Conservation (phyloP, 177 flowering plant species). For the Vitis hybrid region DNA sequence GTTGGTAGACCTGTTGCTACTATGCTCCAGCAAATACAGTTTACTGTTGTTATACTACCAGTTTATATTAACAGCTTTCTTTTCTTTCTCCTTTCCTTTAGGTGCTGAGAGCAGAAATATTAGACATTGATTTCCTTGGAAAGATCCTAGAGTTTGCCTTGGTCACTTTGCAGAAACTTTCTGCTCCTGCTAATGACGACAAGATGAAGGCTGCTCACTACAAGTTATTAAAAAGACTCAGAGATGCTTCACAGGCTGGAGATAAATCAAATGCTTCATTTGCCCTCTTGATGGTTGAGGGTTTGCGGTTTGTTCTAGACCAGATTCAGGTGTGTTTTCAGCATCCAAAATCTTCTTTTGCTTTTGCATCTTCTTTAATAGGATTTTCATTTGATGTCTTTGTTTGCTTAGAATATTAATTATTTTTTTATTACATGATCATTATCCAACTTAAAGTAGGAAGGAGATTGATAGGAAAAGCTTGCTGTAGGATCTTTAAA, state of each 20-base stretch:
- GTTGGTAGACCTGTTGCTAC: constrained; percentile 25
- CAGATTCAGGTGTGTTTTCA: constrained; percentile 66
- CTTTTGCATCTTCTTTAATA: not conserved
- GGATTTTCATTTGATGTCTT: not conserved
- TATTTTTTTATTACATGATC: too few species aligned
- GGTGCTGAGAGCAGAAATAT: constrained; percentile 67
- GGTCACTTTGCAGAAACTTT: constrained; percentile 70
- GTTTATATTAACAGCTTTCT: not conserved
- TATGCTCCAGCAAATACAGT: not conserved
- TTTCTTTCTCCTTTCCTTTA: constrained; percentile 15
- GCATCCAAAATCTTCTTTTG: not conserved
- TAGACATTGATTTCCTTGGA: constrained; percentile 72
- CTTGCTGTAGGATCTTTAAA: too few species aligned
- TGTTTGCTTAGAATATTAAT: not conserved
- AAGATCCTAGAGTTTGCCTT: constrained; percentile 71
- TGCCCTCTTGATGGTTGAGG: constrained; percentile 65
- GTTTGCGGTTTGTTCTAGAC: constrained; percentile 78
- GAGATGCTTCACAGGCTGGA: constrained; percentile 38
- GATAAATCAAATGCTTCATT: constrained; percentile 39
- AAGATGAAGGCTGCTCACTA: constrained; percentile 54
- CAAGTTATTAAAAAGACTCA: constrained; percentile 59
- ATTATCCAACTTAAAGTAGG: too few species aligned
- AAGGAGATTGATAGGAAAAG: too few species aligned
- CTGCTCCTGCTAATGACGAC: constrained; percentile 78
- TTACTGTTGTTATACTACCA: not conserved